phyloP scores from a whole-genome alignment of 202 grass and related monocot genomes.

The Schoenoplectus triqueter region DNA sequence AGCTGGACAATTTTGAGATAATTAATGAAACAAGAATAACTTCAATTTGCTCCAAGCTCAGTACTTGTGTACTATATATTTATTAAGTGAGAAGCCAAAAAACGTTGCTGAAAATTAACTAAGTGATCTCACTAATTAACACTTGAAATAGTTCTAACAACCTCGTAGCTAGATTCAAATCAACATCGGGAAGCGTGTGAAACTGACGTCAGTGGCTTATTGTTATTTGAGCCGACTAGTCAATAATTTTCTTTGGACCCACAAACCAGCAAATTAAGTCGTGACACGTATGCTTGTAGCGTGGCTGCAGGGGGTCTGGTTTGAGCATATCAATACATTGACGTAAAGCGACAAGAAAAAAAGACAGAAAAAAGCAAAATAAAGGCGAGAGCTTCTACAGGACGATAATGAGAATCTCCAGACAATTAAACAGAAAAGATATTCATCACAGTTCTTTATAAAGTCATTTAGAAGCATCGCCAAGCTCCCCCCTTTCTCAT shows the following conservation, averaged over 20 bases:
- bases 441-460: constrained; percentile 60
- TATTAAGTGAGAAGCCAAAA: neutral
- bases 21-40: no score
- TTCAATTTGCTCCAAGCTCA: no score
- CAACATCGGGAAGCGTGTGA: constrained; percentile 60
- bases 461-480: constrained; percentile 34
- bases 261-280: constrained; percentile 48
- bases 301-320: constrained; percentile 50
- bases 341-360: constrained; percentile 60
- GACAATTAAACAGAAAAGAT: constrained; percentile 30
- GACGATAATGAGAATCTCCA: constrained; percentile 32
- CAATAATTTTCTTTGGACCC: constrained; percentile 34
- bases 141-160: constrained; percentile 31
- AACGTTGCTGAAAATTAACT: neutral
- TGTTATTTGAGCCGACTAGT: constrained; percentile 47
- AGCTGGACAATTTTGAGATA: no score
- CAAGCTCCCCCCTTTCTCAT: constrained; percentile 30
- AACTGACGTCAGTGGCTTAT: constrained; percentile 67
- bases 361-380: neutral
- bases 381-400: constrained; percentile 37
- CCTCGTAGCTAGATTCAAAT: constrained; percentile 44
- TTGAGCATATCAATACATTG: constrained; percentile 67
- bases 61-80: neutral
- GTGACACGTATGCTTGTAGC: constrained; percentile 36
- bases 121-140: neutral